Evolutionary conservation across 257 asterid genomes (phyloP), one percentile per base, ranked within the genome.

Genomic region (Nemophila menziesii): DNA sequence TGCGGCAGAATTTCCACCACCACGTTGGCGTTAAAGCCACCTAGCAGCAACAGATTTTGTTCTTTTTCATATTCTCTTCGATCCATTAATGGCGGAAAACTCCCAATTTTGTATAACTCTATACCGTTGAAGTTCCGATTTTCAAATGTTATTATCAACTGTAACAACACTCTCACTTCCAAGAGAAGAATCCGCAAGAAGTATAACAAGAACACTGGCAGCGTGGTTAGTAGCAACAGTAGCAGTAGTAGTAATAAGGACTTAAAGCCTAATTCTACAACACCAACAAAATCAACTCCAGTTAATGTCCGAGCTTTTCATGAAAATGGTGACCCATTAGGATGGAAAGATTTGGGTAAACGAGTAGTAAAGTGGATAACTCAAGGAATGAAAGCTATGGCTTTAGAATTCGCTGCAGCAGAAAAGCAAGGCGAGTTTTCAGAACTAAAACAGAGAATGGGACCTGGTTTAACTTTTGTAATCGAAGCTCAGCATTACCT

Each of bases 401-500:
- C 97, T 47, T 43, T 62, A 43, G 95, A 82, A 57, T 77, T 79
- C 14, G 82, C 68, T 0, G 46, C 16, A 48, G 77, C 87, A 1
- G 97, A 86, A 75, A 63, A 67, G 62, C 78, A 74, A 64, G 93
- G 82, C 3, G 95, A 82, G 51, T 82, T 79, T 33, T 27, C 61
- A 10, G 94, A 79, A 49, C 20, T 86, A 56, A 54, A 54, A 23
- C 92, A 75, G 66, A 67, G 64, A 18, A 79, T 77, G 93, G 97
- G 84, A 16, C 92, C 89, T 4, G 95, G 95, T 8, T 57, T 80
- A 33, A 80, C 86, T 5, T 87, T 87, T 44, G 97, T 87, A 46
- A 83, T 87, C 24, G 78, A 82, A 64, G 85, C 97, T 20, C 97
- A 87, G 70, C 97, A 95, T 22, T 83, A 83, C 61, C 77, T 87